phyloP scores from a whole-genome alignment of 768 basidiomycete genomes.

The Termitomyces sp. region DNA sequence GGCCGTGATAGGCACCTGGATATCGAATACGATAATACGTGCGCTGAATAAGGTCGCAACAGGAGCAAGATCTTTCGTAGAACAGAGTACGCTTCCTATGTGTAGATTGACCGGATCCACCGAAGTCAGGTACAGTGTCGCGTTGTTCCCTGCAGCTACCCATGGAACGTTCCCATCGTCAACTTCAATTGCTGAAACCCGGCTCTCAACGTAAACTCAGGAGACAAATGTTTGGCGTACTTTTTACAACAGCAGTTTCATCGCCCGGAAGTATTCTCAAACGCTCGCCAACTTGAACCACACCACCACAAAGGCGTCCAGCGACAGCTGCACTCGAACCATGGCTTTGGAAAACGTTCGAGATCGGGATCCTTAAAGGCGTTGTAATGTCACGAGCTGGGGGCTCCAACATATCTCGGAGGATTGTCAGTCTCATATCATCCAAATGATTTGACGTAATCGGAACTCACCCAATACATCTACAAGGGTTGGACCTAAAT shows the following conservation, averaged over 20 bases:
- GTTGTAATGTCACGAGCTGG: slow-evolving; percentile 71
- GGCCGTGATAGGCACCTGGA: slow-evolving; percentile 81
- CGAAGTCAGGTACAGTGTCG: slow-evolving; percentile 74
- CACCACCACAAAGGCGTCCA: slow-evolving; percentile 81
- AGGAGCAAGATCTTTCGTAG: slow-evolving; percentile 63
- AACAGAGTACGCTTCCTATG: slow-evolving; percentile 88
- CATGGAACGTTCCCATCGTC: slow-evolving; percentile 77
- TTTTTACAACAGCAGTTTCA: slow-evolving; percentile 76
- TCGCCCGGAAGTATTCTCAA: slow-evolving; percentile 89
- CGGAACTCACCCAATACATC: slow-evolving; percentile 66
- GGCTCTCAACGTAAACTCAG: not conserved
- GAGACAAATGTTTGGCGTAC: slow-evolving; percentile 27
- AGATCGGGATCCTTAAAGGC: slow-evolving; percentile 82
- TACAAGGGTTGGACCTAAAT: slow-evolving; percentile 78
- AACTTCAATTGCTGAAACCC: slow-evolving; percentile 70
- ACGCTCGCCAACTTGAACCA: slow-evolving; percentile 89
- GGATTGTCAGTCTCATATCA: not conserved
- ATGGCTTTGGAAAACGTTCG: slow-evolving; percentile 92
- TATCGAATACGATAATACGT: slow-evolving; percentile 91
- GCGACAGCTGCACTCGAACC: slow-evolving; percentile 73
- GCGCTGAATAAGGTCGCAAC: slow-evolving; percentile 77
- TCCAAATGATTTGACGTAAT: not conserved
- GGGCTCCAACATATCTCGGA: slow-evolving; percentile 72
- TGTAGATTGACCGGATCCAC: slow-evolving; percentile 84
- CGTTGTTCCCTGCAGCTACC: slow-evolving; percentile 88